Percentiles rank a stretch among this genome's conserved stretches.
Evolutionary conservation across 345 rosid species (phyloP).

Genomic region (Aquilaria malaccensis): DNA sequence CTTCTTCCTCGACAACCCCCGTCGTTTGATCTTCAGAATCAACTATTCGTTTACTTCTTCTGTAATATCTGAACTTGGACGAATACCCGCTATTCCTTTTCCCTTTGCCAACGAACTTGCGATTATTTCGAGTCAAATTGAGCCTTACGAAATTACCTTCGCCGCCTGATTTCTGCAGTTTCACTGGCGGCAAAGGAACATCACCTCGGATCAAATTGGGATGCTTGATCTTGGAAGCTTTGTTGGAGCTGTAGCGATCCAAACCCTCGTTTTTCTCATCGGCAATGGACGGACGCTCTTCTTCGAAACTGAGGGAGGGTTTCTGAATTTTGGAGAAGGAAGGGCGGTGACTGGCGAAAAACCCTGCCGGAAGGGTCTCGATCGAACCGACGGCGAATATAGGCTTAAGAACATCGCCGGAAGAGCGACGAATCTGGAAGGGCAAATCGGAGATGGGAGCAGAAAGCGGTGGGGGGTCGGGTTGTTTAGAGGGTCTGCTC

Average conservation of each 20-base stretch:
- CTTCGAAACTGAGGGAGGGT: conserved; percentile 38
- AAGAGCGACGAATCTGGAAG: conserved; percentile 54
- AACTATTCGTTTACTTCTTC: conserved; percentile 39
- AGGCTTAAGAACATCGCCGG: conserved; percentile 12
- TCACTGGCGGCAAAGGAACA: conserved; percentile 39
- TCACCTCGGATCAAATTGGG: conserved; percentile 48
- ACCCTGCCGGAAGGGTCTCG: conserved; percentile 45
- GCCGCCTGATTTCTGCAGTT: conserved; percentile 35
- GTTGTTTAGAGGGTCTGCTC: conserved; percentile 14
- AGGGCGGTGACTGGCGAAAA: conserved; percentile 42
- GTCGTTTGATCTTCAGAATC: conserved; percentile 21
- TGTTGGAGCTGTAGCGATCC: conserved; percentile 12
- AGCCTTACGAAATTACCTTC: conserved; percentile 93
- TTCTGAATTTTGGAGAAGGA: conserved; percentile 56
- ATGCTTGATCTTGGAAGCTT: conserved; percentile 29
- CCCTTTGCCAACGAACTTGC: conserved; percentile 55
- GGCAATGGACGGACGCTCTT: background rate
- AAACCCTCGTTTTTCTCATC: conserved; percentile 1
- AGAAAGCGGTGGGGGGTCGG: conserved; percentile 5
- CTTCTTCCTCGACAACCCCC: conserved; percentile 38
- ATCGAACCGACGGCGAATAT: conserved; percentile 20
- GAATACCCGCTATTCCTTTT: conserved; percentile 21
- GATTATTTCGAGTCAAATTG: conserved; percentile 46
- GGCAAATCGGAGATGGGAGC: conserved; percentile 35
- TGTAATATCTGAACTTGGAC: conserved; percentile 26